Evolutionary conservation across 768 basidiomycete genomes (phyloP).

Genomic region (Rhizopogon vesiculosus): DNA sequence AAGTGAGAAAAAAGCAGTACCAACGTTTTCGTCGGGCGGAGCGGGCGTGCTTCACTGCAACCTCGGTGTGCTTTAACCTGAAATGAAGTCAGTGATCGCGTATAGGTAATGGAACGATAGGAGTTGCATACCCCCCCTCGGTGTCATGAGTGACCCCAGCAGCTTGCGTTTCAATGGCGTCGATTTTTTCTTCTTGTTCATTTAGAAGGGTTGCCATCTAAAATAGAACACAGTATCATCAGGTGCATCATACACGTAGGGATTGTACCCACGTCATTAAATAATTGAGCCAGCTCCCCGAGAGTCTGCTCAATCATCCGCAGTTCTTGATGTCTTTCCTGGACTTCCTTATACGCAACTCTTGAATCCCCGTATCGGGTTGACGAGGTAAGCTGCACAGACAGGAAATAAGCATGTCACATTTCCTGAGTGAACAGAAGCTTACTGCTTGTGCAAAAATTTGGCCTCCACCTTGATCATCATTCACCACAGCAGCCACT

Average conservation of each 20-base stretch:
- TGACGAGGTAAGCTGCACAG: conserved; percentile 61
- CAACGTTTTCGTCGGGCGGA: conserved; percentile 76
- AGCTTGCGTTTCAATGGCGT: conserved; percentile 59
- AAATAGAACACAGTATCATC: not conserved
- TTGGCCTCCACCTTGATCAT: conserved; percentile 53
- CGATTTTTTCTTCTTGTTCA: conserved; percentile 76
- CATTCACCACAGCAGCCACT: conserved; percentile 61
- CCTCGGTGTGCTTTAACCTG: conserved; percentile 58
- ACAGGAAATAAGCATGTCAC: not conserved
- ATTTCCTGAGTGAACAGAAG: not conserved
- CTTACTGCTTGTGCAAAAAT: conserved; percentile 75
- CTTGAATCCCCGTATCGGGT: conserved; percentile 80
- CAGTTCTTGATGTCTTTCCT: conserved; percentile 83
- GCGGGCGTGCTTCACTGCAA: conserved; percentile 65
- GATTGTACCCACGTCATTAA: conserved; percentile 60
- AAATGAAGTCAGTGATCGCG: not conserved
- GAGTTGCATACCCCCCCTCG: conserved; percentile 54
- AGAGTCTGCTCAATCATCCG: conserved; percentile 81
- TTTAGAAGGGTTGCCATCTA: conserved; percentile 77
- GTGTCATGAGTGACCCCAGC: conserved; percentile 62
- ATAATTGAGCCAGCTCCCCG: conserved; percentile 84
- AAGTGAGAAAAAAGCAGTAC: conserved; percentile 72
- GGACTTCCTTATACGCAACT: conserved; percentile 82
- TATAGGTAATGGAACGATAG: not conserved
- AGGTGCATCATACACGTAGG: conserved; percentile 2